Evolutionary conservation across 2,329 filamentous ascomycete species (phyloP).

Genomic region (Phyllosticta paracitricarpa): DNA sequence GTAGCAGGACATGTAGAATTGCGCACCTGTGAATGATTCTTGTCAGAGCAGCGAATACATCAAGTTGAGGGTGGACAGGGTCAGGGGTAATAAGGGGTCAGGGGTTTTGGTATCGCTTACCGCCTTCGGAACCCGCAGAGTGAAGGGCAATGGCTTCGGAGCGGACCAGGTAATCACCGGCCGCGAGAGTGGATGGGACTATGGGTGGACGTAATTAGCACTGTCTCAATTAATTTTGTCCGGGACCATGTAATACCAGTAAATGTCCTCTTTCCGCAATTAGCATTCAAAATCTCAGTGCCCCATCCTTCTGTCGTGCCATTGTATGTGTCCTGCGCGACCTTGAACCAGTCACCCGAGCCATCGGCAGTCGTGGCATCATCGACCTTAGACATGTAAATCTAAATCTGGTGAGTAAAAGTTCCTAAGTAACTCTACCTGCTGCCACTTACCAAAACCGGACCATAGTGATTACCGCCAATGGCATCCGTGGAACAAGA

Average conservation of each 20-base stretch:
- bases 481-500: slow-evolving; percentile 24
- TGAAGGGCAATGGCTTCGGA: slow-evolving; percentile 37
- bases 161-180: slow-evolving; percentile 34
- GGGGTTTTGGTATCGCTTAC: background rate
- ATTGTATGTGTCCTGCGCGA: slow-evolving; percentile 31
- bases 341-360: slow-evolving; percentile 46
- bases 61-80: slow-evolving; percentile 4
- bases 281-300: slow-evolving; percentile 31
- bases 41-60: slow-evolving; percentile 27
- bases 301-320: slow-evolving; percentile 28
- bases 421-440: slow-evolving; percentile 15
- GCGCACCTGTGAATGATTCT: slow-evolving; percentile 28
- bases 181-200: slow-evolving; percentile 30
- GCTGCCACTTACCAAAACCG: slow-evolving; percentile 35
- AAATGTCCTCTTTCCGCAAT: slow-evolving; percentile 34
- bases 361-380: slow-evolving; percentile 43
- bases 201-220: slow-evolving; percentile 21
- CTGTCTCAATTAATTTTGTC: slow-evolving; percentile 14
- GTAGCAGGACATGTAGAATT: slow-evolving; percentile 37
- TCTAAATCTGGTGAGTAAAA: slow-evolving; percentile 13
- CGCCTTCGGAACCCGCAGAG: slow-evolving; percentile 25
- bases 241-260: slow-evolving; percentile 22
- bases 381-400: slow-evolving; percentile 31
- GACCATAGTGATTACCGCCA: slow-evolving; percentile 29
- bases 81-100: background rate